Base-by-base conservation (phyloP, 192 early-diverging fungal genomes). In the Powellomyces hirtus region DNA sequence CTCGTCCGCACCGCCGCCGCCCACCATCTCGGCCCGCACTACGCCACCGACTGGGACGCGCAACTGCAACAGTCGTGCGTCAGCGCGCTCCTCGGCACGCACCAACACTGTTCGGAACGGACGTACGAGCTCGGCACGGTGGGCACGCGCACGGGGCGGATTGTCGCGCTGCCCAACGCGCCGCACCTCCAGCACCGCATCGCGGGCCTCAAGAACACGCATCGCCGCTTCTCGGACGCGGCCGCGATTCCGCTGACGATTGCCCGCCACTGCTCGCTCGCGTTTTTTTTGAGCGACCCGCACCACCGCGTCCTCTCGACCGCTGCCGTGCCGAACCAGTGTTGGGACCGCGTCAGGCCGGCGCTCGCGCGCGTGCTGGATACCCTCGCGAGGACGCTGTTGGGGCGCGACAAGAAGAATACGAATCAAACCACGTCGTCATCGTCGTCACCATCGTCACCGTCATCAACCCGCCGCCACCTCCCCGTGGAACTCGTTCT, bases 121-220 rank as follows among this genome's bases (percentile, higher is more conserved):
- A 60, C 34, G 4, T 60, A 18, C 59, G 59, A 60, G 7, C 31
- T 60, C 36, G 59, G 59, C 59, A n/a, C 36, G 20, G 16, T 33
- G 10, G 34, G 36, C 2, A 60, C 59, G 59, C 34, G 37, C 3
- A 16, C 14, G 18, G 37, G 37, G 14, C 59, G 59, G 59, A 11
- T 60, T 11, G 16, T 60, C 14, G 59, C 29, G 6, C 38, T 26
- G n/a, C 33, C 36, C 2, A 60, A 60, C 59, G 59, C 34, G 1
- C 8, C 51, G 51, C 16, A 27, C 7, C 11, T 60, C 4, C 59
- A 60, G 37, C 59, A 60, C 20, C 59, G 59, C 20, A 38, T 60
- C 6, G 59, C 59, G 20, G 59, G 59, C 4, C 20, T 38, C n/a
- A 60, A 60, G 35, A 36, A 60, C 59, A 56, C 33, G 31, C 20